Percentiles rank a stretch among this genome's conserved stretches.
Evolutionary conservation across 73 alveolate species (phyloP).

Genomic region (Paramecium pentaurelia): DNA sequence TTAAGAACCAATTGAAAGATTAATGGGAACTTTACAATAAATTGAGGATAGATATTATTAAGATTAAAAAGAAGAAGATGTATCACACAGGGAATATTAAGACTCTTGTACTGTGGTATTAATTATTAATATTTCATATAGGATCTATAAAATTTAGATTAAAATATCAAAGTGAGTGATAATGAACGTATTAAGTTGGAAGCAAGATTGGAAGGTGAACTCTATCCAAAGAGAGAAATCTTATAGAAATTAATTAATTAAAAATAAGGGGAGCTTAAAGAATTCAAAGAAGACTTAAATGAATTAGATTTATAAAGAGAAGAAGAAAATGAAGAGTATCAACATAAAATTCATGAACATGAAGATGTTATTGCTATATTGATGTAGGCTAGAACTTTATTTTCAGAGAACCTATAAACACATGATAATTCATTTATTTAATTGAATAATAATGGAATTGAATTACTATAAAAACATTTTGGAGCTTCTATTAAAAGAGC

Average conservation of each 20-base stretch:
- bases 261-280: neutral
- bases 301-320: conserved; percentile 20
- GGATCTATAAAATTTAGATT: neutral
- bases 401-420: neutral
- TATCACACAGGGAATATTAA: neutral
- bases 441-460: neutral
- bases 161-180: neutral
- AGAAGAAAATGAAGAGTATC: neutral
- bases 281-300: neutral
- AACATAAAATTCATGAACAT: conserved; percentile 19
- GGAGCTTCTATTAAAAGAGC: conserved; percentile 3
- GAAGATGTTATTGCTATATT: conserved; percentile 18
- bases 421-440: neutral
- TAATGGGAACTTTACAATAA: conserved; percentile 19
- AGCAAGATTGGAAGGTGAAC: conserved; percentile 48
- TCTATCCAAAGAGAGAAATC: conserved; percentile 33
- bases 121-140: neutral
- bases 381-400: neutral
- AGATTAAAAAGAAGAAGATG: conserved; percentile 39
- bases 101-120: conserved; percentile 10
- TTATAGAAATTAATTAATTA: neutral
- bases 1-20: conserved; percentile 37
- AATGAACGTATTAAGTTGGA: conserved; percentile 2
- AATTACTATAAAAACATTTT: conserved; percentile 5
- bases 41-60: conserved; percentile 1